These are phyloP conservation scores for Candida sakaeoensis DNA, from an alignment of 805 yeast species.

Conservation along the genomic window DNA sequence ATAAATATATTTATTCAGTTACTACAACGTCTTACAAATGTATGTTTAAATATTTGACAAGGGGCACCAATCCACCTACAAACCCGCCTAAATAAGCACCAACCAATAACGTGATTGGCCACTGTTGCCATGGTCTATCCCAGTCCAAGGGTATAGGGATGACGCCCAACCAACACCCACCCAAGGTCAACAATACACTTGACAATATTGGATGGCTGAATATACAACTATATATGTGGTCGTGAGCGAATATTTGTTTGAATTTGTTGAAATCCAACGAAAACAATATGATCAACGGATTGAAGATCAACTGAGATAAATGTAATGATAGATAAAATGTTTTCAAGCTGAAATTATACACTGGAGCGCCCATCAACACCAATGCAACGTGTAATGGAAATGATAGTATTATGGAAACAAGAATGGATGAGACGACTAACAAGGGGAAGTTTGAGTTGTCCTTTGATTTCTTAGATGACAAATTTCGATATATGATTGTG, in stretches of 20 bases:
- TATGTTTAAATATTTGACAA: too few relatives aligned
- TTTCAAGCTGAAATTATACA: constrained; percentile 46
- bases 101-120: constrained; percentile 85
- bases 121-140: constrained; percentile 96
- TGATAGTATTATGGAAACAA: constrained; percentile 33
- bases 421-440: constrained; percentile 24
- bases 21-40: too few relatives aligned
- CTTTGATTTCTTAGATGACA: constrained; percentile 8
- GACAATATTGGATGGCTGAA: constrained; percentile 25
- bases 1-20: too few relatives aligned
- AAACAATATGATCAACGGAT: constrained; percentile 58
- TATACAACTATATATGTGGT: constrained; percentile 18
- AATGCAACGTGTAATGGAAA: constrained; percentile 38
- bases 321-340: constrained; percentile 63
- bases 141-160: constrained; percentile 93
- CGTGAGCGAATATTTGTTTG: constrained; percentile 16
- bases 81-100: constrained; percentile 78
- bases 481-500: constrained; percentile 14
- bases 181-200: constrained; percentile 21
- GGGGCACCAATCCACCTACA: constrained; percentile 44
- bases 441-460: constrained; percentile 16
- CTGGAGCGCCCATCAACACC: constrained; percentile 80
- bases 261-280: constrained; percentile 46
- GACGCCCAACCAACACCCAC: constrained; percentile 92
- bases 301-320: constrained; percentile 53